These are phyloP conservation scores for Secale cereale DNA, from an alignment of 176 grass and related monocot species.

Conservation along the genomic window DNA sequence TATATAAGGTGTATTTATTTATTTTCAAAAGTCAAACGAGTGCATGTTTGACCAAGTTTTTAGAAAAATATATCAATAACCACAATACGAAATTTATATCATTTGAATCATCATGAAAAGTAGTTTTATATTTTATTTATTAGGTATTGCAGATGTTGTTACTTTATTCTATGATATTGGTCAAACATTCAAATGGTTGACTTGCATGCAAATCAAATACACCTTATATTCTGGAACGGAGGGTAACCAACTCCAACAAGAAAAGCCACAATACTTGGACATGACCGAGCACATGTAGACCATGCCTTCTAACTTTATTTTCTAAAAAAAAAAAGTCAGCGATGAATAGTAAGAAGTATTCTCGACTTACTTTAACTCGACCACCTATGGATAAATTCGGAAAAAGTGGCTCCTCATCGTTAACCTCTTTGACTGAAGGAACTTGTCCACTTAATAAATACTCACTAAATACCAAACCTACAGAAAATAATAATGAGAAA, in stretches of 20 bases:
- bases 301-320: not conserved
- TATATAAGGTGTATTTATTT: too few relatives aligned
- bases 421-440: slow-evolving; percentile 89
- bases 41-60: too few relatives aligned
- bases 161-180: too few relatives aligned
- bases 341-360: not conserved
- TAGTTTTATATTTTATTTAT: too few relatives aligned
- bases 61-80: too few relatives aligned
- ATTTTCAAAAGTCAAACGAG: too few relatives aligned
- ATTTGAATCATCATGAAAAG: too few relatives aligned
- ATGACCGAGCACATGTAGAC: not conserved
- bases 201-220: too few relatives aligned
- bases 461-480: slow-evolving; percentile 93
- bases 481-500: not conserved
- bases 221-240: too few relatives aligned
- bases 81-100: too few relatives aligned
- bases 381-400: slow-evolving; percentile 41
- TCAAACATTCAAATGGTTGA: too few relatives aligned
- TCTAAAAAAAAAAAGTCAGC: not conserved
- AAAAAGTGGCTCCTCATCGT: slow-evolving; percentile 83
- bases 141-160: too few relatives aligned
- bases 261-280: not conserved
- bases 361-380: slow-evolving; percentile 50
- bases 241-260: not conserved
- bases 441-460: slow-evolving; percentile 91